Evolutionary conservation across 768 basidiomycete species (phyloP), one percentile per base, ranked within the genome.

Genomic region (Gyrodon lividus): DNA sequence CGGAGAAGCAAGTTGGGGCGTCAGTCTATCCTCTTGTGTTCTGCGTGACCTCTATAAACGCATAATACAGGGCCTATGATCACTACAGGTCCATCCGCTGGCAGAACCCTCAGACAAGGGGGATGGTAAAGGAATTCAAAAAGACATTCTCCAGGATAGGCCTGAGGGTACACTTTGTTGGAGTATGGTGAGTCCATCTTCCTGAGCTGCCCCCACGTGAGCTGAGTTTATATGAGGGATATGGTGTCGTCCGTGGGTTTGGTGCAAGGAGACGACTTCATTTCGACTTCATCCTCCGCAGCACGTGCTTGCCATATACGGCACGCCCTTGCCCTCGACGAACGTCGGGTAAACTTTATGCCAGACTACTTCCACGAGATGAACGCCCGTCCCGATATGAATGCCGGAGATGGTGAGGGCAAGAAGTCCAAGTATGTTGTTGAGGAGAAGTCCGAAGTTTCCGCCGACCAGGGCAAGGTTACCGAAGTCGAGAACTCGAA

Each of bases 161-260:
- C 45, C 73, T 81, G n/a, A n/a, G 62, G 31, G 73, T 81, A 6
- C 74, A 80, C 22, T 80, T 80, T 48, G 64, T 81, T 26, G 80
- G 80, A 2, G 73, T 77, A 12, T 80, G 77, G 78, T 77, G 52
- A 5, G 78, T 57, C 41, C 13, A 13, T 14, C 44, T 19, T 5
- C 56, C n/a, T n/a, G n/a, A n/a, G n/a, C n/a, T n/a, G n/a, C n/a
- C n/a, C n/a, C n/a, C n/a, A n/a, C n/a, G n/a, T n/a, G n/a, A n/a
- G n/a, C n/a, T n/a, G n/a, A n/a, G n/a, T n/a, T n/a, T n/a, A n/a
- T n/a, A n/a, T n/a, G n/a, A 84, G 83, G 81, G 84, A 86, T 52
- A 85, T 82, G 1, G 83, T 86, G 6, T 76, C 77, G 34, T 84
- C 82, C 0, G 81, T 85, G 19, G 82, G 82, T 12, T 41, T 81